A percentile compares a stretch with the other conserved stretches of the same genome.
These are phyloP conservation scores for Tulasnella sp. DNA, from an alignment of 768 basidiomycete genomes.

Conservation along the genomic window DNA sequence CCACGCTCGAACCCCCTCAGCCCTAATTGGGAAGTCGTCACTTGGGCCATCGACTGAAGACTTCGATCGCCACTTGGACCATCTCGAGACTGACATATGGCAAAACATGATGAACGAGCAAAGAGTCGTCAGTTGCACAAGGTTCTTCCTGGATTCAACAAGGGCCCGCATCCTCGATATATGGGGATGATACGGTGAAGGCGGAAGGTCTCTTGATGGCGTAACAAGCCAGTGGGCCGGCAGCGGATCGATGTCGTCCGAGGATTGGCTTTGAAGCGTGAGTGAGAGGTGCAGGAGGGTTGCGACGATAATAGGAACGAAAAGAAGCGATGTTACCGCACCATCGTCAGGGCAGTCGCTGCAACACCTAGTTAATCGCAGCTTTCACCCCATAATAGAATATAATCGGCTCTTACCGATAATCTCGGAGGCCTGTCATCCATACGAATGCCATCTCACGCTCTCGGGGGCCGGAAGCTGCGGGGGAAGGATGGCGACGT, in stretches of 20 bases:
- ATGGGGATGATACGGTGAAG: conserved; percentile 25
- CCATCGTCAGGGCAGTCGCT: conserved; percentile 82
- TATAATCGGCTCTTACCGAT: conserved; percentile 34
- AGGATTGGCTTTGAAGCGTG: conserved; percentile 18
- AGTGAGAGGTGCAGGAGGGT: conserved; percentile 46
- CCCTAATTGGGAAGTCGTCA: not conserved
- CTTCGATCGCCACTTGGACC: conserved; percentile 29
- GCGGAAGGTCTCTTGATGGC: conserved; percentile 43
- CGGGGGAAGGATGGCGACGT: conserved; percentile 5
- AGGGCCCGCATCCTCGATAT: conserved; percentile 36
- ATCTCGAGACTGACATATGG: conserved; percentile 68
- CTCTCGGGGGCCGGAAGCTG: conserved; percentile 34
- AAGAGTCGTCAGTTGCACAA: conserved; percentile 68
- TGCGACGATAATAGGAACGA: conserved; percentile 68
- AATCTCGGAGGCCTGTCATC: conserved; percentile 88
- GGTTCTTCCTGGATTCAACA: conserved; percentile 54
- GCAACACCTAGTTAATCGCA: conserved; percentile 18
- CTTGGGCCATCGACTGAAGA: conserved; percentile 36
- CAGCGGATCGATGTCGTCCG: conserved; percentile 33
- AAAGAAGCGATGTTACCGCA: conserved; percentile 65
- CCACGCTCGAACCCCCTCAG: conserved; percentile 47
- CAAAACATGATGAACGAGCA: conserved; percentile 68
- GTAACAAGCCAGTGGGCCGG: conserved; percentile 63
- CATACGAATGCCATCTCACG: conserved; percentile 41
- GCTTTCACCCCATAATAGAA: not conserved